Conservation (phyloP, 495 filamentous ascomycete species). For the Trichoderma gamsii region DNA sequence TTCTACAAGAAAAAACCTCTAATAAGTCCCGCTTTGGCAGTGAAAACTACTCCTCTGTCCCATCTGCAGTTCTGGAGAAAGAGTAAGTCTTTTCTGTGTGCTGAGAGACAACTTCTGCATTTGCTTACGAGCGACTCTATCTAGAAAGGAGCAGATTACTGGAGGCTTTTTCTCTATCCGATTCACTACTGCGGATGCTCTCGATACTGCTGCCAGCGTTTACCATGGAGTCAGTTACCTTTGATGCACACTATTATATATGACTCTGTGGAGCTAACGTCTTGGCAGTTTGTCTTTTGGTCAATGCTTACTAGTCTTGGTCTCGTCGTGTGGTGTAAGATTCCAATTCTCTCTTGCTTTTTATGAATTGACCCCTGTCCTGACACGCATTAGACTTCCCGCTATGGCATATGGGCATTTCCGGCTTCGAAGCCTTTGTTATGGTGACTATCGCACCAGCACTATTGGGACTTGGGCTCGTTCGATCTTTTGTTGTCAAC, state of each 20-base stretch:
- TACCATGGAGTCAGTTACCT: slow-evolving; percentile 74
- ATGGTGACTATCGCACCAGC: slow-evolving; percentile 78
- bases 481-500: slow-evolving; percentile 60
- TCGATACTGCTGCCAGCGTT: slow-evolving; percentile 81
- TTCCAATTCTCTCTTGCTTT: neutral
- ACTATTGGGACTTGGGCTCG: slow-evolving; percentile 63
- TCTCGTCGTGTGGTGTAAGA: slow-evolving; percentile 87
- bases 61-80: slow-evolving; percentile 79
- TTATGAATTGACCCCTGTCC: slow-evolving; percentile 20
- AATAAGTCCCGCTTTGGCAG: slow-evolving; percentile 39
- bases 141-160: slow-evolving; percentile 73
- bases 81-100: slow-evolving; percentile 50
- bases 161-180: slow-evolving; percentile 61
- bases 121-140: slow-evolving; percentile 19
- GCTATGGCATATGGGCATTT: slow-evolving; percentile 99
- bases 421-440: slow-evolving; percentile 87
- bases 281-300: slow-evolving; percentile 64
- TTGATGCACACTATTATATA: neutral
- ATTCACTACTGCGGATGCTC: slow-evolving; percentile 66
- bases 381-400: slow-evolving; percentile 64
- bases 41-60: slow-evolving; percentile 52
- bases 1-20: slow-evolving; percentile 39
- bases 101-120: neutral
- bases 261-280: slow-evolving; percentile 15
- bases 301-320: slow-evolving; percentile 84